Evolutionary conservation across 371 early-diverging fungal genomes (phyloP), one percentile per base, ranked within the genome.

Genomic region (Capillidium heterosporum): DNA sequence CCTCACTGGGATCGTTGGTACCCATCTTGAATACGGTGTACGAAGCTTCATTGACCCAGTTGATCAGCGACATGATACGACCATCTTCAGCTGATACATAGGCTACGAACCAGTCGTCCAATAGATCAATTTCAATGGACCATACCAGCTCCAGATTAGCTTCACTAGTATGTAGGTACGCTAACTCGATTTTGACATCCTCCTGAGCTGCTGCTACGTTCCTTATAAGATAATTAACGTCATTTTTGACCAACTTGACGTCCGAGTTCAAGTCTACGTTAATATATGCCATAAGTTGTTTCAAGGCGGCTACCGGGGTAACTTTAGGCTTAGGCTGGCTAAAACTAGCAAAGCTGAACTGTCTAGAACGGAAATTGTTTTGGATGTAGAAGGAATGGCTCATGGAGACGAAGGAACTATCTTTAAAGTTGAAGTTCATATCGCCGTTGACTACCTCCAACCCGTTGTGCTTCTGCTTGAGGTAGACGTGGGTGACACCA

Each of bases 31-130:
- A 92, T 57, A 93, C 87, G 54, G 78, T 80, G 47, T 71, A 71
- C 48, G 78, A 68, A 8, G 82, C 79, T 64, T 87, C 80, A 17
- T 78, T 62, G 8, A 87, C 87, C 94, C 94, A 95, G 70, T 93
- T 91, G 15, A 89, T 67, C 24, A 95, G 70, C 39, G 76, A 67
- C 40, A 84, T 57, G 11, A 92, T 71, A 57, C 80, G 67, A 40
- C 85, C 84, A 54, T 72, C 75, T 2, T 44, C 28, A 13, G 91
- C 81, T 59, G 84, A 74, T 40, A 95, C 75, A 50, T 88, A 87
- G 13, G 80, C 86, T 60, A 86, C 78, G 71, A 82, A 87, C 90
- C 91, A 94, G 68, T 89, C 78, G 62, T 89, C 83, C 52, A 80
- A 71, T 70, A 91, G 72, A 64, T 94, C 89, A n/a, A 89, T 68